Percentiles rank a stretch among this genome's conserved stretches.
Evolutionary conservation across 2,329 filamentous ascomycete genomes (phyloP).

Genomic region (Epichloe festucae): DNA sequence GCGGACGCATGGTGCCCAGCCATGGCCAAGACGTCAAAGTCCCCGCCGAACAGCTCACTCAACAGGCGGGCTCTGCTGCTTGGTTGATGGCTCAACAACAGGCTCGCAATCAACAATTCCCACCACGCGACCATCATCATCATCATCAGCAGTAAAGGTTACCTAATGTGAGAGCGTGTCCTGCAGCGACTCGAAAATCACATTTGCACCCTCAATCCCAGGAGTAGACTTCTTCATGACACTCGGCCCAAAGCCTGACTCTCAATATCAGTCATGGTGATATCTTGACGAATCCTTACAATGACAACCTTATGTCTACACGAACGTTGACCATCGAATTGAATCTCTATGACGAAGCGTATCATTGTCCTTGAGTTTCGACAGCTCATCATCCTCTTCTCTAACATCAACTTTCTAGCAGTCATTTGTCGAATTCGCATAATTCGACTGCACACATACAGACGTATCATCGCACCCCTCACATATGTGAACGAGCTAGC

Average conservation of each 20-base stretch:
- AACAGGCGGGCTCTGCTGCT: constrained; percentile 37
- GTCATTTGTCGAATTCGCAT: not conserved
- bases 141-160: constrained; percentile 12
- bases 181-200: not conserved
- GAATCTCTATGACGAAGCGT: not conserved
- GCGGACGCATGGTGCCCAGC: constrained; percentile 8
- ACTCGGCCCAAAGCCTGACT: not conserved
- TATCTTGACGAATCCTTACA: constrained; percentile 3
- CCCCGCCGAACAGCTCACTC: constrained; percentile 44
- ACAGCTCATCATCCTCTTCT: not conserved
- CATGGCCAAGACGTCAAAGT: constrained; percentile 42
- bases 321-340: not conserved
- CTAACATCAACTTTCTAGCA: not conserved
- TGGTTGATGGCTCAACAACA: constrained; percentile 37
- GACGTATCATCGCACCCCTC: not conserved
- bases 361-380: not conserved
- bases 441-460: not conserved
- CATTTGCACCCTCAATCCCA: not conserved
- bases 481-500: not conserved
- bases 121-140: constrained; percentile 33
- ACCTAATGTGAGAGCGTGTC: not conserved
- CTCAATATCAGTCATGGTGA: not conserved
- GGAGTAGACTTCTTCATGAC: not conserved
- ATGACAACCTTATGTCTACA: not conserved
- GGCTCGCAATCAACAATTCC: constrained; percentile 25